Evolutionary conservation across 176 grass and related monocot genomes (phyloP), one percentile per base, ranked within the genome.

Genomic region (Oryza meridionalis): DNA sequence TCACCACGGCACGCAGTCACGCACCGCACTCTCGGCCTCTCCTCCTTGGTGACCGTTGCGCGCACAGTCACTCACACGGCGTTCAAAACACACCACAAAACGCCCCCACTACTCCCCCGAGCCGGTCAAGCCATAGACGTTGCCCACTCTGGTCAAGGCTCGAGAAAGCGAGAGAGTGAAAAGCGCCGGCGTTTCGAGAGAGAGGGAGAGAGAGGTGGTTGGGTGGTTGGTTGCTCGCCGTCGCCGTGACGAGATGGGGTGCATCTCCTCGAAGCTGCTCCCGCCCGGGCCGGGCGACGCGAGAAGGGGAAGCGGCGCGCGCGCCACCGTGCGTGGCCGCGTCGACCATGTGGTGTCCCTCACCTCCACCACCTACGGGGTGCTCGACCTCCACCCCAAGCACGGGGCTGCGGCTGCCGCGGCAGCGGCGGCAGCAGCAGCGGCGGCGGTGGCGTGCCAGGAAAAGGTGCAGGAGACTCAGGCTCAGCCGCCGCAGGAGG

Each of bases 351-450:
- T 96, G 76, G 93, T 99, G 55, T 96, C 91, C 14, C 96, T 99
- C 89, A 96, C 93, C 32, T 99, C 96, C 58, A 89, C 87, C 71
- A 96, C 96, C 74, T 96, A 99, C 86, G 93, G 96, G 71, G 93
- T 86, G 58, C 91, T 99, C 67, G 92, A 92, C 32, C 83, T 99
- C 70, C 89, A 94, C 14, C 76, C 24, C 59, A 87, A 81, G 75
- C 55, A 69, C 75, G 50, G 49, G 58, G 53, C 55, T 3, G 44
- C 68, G 12, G 49, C 66, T 7, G 44, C 66, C 24, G 50, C 38
- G 16, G 44, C 49, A 0, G 32, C 4, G 11, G 66, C 43, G 0
- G 12, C 37, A 2, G 42, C 77, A 1, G 8, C 40, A 0, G 10
- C 2, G 3, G 35, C 9, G 6, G 26, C 62, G 35, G 35, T 6